Percentiles rank a stretch among this genome's conserved stretches.
Evolutionary conservation across 805 yeast species (phyloP).

Genomic region (Pichia paraexigua): DNA sequence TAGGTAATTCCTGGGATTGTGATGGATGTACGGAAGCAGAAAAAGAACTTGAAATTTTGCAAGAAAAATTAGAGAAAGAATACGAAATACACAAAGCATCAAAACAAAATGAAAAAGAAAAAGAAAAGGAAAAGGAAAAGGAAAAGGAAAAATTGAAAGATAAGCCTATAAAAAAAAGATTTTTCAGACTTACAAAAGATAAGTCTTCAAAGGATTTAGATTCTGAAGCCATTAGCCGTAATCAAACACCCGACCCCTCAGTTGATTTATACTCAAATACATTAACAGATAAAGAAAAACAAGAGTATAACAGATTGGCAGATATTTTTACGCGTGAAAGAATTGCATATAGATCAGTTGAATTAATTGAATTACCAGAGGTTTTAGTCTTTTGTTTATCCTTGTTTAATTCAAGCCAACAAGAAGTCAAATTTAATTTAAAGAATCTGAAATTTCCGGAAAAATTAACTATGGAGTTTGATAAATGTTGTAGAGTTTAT

Average conservation of each 20-base stretch:
- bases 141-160: slow-evolving; percentile 9
- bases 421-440: slow-evolving; percentile 19
- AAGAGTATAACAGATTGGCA: slow-evolving; percentile 16
- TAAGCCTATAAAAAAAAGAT: neutral
- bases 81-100: slow-evolving; percentile 8
- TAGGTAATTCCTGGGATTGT: slow-evolving; percentile 81
- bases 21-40: slow-evolving; percentile 49
- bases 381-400: slow-evolving; percentile 28
- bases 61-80: slow-evolving; percentile 4
- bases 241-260: neutral
- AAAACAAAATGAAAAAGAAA: slow-evolving; percentile 20
- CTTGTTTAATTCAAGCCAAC: slow-evolving; percentile 24
- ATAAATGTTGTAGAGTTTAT: slow-evolving; percentile 36
- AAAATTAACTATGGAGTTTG: slow-evolving; percentile 29
- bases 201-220: slow-evolving; percentile 1
- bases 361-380: slow-evolving; percentile 30
- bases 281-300: slow-evolving; percentile 16
- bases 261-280: slow-evolving; percentile 7
- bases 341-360: slow-evolving; percentile 23
- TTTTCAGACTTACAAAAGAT: neutral
- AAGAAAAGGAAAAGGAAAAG: slow-evolving; percentile 8
- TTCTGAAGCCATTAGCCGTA: neutral
- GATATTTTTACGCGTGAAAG: slow-evolving; percentile 18
- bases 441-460: slow-evolving; percentile 19
- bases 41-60: slow-evolving; percentile 10